Conservation (phyloP, 1,284 basidiomycete genomes). For the Malassezia vespertilionis region DNA sequence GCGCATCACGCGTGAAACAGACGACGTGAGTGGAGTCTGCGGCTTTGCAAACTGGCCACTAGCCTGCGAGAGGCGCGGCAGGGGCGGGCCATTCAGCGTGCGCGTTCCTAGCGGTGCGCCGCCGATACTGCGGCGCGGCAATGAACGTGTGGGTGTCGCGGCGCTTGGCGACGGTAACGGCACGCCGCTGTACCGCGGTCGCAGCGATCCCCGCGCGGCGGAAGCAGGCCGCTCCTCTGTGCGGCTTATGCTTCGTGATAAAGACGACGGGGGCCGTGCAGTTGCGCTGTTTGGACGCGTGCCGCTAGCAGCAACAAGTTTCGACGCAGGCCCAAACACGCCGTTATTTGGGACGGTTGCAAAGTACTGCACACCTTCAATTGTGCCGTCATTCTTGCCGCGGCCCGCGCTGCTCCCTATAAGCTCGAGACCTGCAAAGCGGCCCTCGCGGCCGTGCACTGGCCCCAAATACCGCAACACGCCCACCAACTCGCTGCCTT, state of each 20-base stretch:
- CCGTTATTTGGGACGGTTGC: constrained; percentile 72
- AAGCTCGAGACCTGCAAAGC: constrained; percentile 42
- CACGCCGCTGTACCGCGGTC: constrained; percentile 11
- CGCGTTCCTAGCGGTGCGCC: background rate
- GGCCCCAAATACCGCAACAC: constrained; percentile 40
- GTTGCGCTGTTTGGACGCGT: constrained; percentile 33
- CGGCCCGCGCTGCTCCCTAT: constrained; percentile 55
- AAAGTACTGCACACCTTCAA: constrained; percentile 76
- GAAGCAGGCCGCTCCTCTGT: constrained; percentile 14
- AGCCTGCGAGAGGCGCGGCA: background rate
- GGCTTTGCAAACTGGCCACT: background rate
- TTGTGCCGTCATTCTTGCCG: constrained; percentile 89
- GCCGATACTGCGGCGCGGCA: constrained; percentile 2
- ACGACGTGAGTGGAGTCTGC: background rate
- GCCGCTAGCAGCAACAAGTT: constrained; percentile 52
- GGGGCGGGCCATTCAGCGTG: background rate
- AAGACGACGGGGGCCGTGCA: constrained; percentile 36
- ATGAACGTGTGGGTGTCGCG: constrained; percentile 4
- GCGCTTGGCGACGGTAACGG: background rate
- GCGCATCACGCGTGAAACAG: constrained; percentile 1
- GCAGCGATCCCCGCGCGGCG: too few relatives aligned
- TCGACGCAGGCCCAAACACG: constrained; percentile 72
- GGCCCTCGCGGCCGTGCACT: constrained; percentile 30
- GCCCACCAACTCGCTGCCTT: constrained; percentile 29
- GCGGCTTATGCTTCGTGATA: constrained; percentile 31